These are phyloP conservation scores for Paradendryphiella salina DNA, from an alignment of 2,329 filamentous ascomycete genomes.

Conservation along the genomic window DNA sequence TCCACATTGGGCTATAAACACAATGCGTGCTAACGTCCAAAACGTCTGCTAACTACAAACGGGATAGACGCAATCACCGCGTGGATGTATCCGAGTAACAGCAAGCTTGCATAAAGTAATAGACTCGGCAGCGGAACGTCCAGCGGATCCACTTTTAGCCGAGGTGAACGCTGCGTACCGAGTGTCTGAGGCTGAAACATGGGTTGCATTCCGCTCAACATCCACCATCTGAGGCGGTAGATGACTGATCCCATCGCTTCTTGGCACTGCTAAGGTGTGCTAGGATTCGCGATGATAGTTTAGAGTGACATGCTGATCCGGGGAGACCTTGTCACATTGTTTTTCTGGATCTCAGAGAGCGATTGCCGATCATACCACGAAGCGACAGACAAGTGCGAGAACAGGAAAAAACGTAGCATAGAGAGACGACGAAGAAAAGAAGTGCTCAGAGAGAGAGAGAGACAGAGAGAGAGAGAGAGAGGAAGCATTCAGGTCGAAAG, in stretches of 20 bases:
- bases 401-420: neutral
- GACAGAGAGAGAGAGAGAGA: too few relatives aligned
- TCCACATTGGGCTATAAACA: slow-evolving; percentile 2
- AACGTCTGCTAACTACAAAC: slow-evolving; percentile 7
- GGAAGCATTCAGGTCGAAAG: too few relatives aligned
- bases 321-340: neutral
- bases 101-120: slow-evolving; percentile 18
- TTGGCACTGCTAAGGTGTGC: neutral
- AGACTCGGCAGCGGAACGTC: slow-evolving; percentile 10
- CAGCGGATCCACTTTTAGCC: slow-evolving; percentile 15
- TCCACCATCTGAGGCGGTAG: slow-evolving; percentile 7
- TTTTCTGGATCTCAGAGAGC: neutral
- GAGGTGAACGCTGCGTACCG: slow-evolving; percentile 13
- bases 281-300: neutral
- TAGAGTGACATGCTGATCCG: neutral
- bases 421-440: neutral
- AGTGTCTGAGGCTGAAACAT: slow-evolving; percentile 36
- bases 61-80: neutral
- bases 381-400: neutral
- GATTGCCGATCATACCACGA: neutral
- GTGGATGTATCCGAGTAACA: slow-evolving; percentile 5
- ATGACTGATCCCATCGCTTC: slow-evolving; percentile 3
- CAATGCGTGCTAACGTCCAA: slow-evolving; percentile 9
- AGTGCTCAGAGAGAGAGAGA: too few relatives aligned
- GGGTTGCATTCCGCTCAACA: slow-evolving; percentile 5